phyloP scores from a whole-genome alignment of 1,284 basidiomycete species.

The Anthracocystis panici-leucophaei region DNA sequence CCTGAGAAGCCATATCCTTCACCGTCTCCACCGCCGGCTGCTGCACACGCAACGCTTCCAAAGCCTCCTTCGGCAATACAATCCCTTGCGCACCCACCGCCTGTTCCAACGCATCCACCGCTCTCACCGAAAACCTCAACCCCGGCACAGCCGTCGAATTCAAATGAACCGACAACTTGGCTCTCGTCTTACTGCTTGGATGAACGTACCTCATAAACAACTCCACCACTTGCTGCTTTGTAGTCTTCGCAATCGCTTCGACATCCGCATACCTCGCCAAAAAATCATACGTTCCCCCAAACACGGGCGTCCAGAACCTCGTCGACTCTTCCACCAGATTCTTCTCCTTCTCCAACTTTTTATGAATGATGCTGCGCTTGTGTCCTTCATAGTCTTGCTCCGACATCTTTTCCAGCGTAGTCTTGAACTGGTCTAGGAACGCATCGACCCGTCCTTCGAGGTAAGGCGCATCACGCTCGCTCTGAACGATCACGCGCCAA shows the following conservation, averaged over 20 bases:
- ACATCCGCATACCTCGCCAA: conserved; percentile 78
- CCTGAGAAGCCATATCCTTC: conserved; percentile 53
- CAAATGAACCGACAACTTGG: conserved; percentile 60
- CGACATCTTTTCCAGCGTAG: conserved; percentile 62
- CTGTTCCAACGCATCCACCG: conserved; percentile 77
- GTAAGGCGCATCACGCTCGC: conserved; percentile 84
- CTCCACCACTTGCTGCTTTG: conserved; percentile 81
- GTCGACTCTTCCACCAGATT: conserved; percentile 66
- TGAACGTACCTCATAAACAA: conserved; percentile 81
- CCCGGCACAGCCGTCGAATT: conserved; percentile 72
- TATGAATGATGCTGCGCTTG: conserved; percentile 61
- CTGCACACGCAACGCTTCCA: conserved; percentile 72
- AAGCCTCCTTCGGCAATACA: conserved; percentile 74
- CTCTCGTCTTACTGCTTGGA: conserved; percentile 56
- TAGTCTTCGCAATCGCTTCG: conserved; percentile 75
- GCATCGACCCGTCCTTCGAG: conserved; percentile 89
- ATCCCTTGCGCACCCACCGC: conserved; percentile 74
- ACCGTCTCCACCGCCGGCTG: conserved; percentile 72
- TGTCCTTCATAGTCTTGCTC: conserved; percentile 62
- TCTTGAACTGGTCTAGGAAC: conserved; percentile 82
- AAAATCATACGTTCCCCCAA: conserved; percentile 71
- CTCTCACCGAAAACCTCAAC: conserved; percentile 77
- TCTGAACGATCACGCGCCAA: conserved; percentile 89
- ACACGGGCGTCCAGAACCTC: conserved; percentile 76
- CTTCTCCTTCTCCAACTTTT: conserved; percentile 66